These are phyloP conservation scores for Sporopachydermia lactativora DNA, from an alignment of 805 yeast species.

Conservation along the genomic window DNA sequence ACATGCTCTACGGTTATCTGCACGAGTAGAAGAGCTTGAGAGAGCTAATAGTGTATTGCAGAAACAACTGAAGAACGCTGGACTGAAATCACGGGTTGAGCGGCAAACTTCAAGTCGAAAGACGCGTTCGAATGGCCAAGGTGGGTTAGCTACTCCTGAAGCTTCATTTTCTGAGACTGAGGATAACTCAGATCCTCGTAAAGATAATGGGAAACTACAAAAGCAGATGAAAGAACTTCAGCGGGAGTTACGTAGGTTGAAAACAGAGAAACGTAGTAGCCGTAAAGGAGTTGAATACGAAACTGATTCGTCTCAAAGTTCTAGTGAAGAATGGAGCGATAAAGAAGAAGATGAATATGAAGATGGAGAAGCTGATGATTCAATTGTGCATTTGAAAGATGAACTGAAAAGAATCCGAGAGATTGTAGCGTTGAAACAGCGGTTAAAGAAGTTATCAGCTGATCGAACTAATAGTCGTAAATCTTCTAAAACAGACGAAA, in stretches of 20 bases:
- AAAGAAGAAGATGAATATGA: neutral
- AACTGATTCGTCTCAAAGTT: neutral
- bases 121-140: neutral
- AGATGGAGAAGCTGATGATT: neutral
- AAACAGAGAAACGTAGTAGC: too few relatives aligned
- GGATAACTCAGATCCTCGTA: neutral
- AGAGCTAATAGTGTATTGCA: neutral
- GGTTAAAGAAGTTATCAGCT: neutral
- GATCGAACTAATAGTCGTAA: too few relatives aligned
- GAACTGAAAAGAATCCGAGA: neutral
- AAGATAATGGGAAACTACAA: neutral
- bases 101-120: neutral
- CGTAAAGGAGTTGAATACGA: too few relatives aligned
- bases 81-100: neutral
- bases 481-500: neutral
- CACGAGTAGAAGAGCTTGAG: conserved; percentile 1
- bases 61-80: neutral
- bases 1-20: neutral
- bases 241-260: too few relatives aligned
- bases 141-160: neutral
- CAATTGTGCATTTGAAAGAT: neutral
- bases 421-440: neutral
- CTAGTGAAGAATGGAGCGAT: neutral
- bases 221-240: neutral
- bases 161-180: neutral